Base-by-base conservation (phyloP, 164 flowering plant genomes). In the Aristolochia contorta region DNA sequence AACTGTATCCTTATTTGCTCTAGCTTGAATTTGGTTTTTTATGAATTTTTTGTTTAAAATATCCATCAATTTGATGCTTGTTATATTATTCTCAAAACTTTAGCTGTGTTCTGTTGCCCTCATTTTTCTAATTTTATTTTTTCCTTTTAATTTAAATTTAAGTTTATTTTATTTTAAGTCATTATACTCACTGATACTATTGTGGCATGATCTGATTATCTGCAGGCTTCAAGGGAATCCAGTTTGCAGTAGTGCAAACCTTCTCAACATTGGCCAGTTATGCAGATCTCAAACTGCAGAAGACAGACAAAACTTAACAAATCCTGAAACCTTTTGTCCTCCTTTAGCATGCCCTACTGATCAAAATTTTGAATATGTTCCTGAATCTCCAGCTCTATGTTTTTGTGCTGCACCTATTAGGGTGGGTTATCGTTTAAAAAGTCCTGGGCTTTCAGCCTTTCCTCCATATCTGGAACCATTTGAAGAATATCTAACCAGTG, bases 161-260 rank as follows among this genome's bases (percentile, higher is more conserved):
- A 37, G 43, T 37, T 37, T 37, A 37, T 37, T 37, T 8, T 49
- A 49, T 16, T 16, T n/a, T 19, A 49, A 49, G 10, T 13, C 5
- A 49, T 20, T 16, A 6, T 49, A 27, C 52, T 49, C n/a, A 16
- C 14, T 16, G 52, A 16, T 18, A 16, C 6, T 49, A 16, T 18
- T 13, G 14, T 20, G n/a, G 52, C 52, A 49, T 49, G 21, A 49
- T 20, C 21, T 49, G n/a, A 49, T 20, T 0, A 49, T 49, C 52
- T 73, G 57, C 82, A 89, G 97, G 87, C 82, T 89, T 68, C 74
- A 68, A 45, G 87, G 87, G 24, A 89, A 89, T 71, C 94, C 91
- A 19, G 63, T 85, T 25, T 89, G 97, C 62, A 41, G 12, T 16
- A 62, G 30, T 61, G 73, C 75, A 58, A 81, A 63, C 68, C 67